Conservation (phyloP, 306 rosid genomes). For the Cicer arietinum region DNA sequence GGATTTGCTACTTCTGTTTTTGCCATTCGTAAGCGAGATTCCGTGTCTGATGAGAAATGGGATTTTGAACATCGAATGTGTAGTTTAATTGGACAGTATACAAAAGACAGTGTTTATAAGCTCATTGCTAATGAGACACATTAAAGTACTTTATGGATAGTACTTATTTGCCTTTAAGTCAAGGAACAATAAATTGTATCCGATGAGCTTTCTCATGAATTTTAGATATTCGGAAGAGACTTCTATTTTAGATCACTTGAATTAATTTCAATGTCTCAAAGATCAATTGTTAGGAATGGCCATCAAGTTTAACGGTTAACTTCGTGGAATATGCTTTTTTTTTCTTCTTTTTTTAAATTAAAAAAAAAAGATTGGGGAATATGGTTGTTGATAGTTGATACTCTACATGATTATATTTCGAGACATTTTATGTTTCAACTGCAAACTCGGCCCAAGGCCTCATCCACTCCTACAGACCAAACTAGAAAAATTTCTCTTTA, state of each 20-base stretch:
- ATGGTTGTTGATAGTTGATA: background rate
- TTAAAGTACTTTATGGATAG: no score
- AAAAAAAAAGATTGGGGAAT: background rate
- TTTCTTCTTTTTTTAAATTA: no score
- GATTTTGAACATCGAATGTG: no score
- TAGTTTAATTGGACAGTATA: no score
- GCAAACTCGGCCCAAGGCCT: background rate
- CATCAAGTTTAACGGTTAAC: constrained; percentile 1
- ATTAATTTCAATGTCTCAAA: background rate
- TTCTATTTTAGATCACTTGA: background rate
- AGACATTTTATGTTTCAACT: background rate
- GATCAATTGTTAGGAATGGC: background rate
- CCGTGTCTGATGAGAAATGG: no score
- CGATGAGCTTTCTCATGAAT: background rate
- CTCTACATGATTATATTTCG: background rate
- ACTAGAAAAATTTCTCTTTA: no score
- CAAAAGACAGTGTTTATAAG: no score
- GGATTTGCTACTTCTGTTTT: no score
- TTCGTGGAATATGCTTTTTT: no score
- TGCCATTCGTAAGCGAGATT: no score
- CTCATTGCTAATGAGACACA: no score
- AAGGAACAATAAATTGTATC: background rate
- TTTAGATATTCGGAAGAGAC: no score
- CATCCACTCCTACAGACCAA: background rate
- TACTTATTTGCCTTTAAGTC: background rate